A percentile compares a stretch with the other conserved stretches of the same genome.
These are phyloP conservation scores for Lophiostoma macrostomum DNA, from an alignment of 495 filamentous ascomycete species.

Conservation along the genomic window DNA sequence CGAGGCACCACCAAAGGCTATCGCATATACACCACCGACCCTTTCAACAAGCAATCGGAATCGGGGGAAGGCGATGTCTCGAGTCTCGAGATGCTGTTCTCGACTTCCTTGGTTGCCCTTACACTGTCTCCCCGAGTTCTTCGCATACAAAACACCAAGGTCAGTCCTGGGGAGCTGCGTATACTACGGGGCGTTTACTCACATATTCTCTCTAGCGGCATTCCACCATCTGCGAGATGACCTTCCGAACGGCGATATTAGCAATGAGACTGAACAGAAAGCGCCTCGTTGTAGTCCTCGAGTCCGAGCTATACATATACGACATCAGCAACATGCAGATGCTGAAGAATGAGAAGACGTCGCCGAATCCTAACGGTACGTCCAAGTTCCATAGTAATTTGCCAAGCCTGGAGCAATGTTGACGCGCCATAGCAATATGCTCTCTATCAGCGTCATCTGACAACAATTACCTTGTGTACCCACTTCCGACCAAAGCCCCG, in stretches of 20 bases:
- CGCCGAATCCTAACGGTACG: slow-evolving; percentile 80
- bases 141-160: slow-evolving; percentile 96
- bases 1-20: slow-evolving; percentile 86
- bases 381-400: neutral
- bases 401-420: no score
- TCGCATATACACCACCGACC: slow-evolving; percentile 92
- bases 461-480: slow-evolving; percentile 89
- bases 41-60: slow-evolving; percentile 88
- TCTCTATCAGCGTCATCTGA: slow-evolving; percentile 93
- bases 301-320: slow-evolving; percentile 95
- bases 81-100: slow-evolving; percentile 97
- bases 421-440: slow-evolving; percentile 65
- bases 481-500: slow-evolving; percentile 74
- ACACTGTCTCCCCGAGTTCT: slow-evolving; percentile 85
- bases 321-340: slow-evolving; percentile 98
- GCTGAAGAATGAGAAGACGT: slow-evolving; percentile 84
- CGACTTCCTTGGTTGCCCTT: slow-evolving; percentile 93
- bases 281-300: slow-evolving; percentile 84
- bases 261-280: slow-evolving; percentile 93
- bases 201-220: slow-evolving; percentile 58
- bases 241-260: slow-evolving; percentile 89
- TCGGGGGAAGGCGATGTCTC: slow-evolving; percentile 90
- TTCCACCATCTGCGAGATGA: slow-evolving; percentile 97
- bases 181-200: neutral
- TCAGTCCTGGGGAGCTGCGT: slow-evolving; percentile 52